A percentile compares a stretch with the other conserved stretches of the same genome.
Evolutionary conservation across 2,329 filamentous ascomycete genomes (phyloP).

Genomic region (Botrytis squamosa): DNA sequence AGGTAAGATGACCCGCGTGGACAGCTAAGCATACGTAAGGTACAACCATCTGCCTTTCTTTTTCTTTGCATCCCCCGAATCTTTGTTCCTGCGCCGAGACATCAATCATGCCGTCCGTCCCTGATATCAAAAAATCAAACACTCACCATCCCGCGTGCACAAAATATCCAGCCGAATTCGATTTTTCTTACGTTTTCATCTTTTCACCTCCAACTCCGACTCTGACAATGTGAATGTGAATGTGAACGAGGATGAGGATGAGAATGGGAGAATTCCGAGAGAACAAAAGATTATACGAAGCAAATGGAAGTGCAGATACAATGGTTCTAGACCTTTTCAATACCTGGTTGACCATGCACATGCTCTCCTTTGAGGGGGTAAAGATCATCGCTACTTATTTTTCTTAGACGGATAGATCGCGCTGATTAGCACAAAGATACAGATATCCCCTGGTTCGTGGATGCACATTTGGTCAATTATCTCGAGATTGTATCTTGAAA

Average conservation of each 20-base stretch:
- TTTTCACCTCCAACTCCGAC: neutral
- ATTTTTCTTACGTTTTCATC: neutral
- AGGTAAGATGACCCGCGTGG: neutral
- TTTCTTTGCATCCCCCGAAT: neutral
- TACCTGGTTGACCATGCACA: neutral
- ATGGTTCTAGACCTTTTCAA: neutral
- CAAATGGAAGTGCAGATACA: neutral
- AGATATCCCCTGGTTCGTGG: neutral
- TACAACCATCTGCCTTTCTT: slow-evolving; percentile 8
- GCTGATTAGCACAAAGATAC: neutral
- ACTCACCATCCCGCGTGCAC: neutral
- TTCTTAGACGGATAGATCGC: neutral
- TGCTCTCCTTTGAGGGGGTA: neutral
- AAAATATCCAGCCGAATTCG: neutral
- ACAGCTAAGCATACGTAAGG: slow-evolving; percentile 12
- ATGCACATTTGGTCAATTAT: neutral
- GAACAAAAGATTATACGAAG: neutral
- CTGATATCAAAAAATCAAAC: neutral
- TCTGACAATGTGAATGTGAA: neutral
- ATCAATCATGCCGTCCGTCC: neutral
- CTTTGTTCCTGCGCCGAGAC: slow-evolving; percentile 20
- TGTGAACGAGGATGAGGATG: neutral
- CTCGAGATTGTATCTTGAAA: neutral
- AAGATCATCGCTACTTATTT: slow-evolving; percentile 18
- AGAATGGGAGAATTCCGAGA: neutral